Base-by-base conservation (phyloP, 805 yeast genomes). In the Cyberlindnera meyerae region DNA sequence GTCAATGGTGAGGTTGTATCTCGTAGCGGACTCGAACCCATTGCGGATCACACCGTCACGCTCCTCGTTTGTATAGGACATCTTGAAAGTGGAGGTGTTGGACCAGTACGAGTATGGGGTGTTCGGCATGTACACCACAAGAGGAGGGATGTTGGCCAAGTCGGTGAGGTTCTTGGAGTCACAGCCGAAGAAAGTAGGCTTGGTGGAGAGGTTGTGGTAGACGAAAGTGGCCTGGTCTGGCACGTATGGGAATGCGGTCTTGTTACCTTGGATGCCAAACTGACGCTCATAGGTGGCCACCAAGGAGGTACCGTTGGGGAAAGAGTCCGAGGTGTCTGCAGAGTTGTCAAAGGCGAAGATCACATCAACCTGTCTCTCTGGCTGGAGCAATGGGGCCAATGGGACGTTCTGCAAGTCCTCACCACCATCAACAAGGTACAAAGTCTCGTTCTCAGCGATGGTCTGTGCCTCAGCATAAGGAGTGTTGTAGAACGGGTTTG, bases 111-210 rank as follows among this genome's bases (percentile, higher is more conserved):
- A 65, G 59, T 73, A 79, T 18, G 85, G 82, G 39, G 78, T 59
- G 59, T 87, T 87, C 36, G 94, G 90, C 39, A 75, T 67, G 54
- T 82, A 85, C 12, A 87, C 76, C 31, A 87, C 68, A 43, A 86
- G 66, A 2, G 95, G 95, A 18, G 89, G 88, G 31, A 68, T 64
- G 21, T 68, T 65, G 33, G 66, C 54, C 42, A 80, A 63, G 15
- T 60, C 64, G 7, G 88, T 76, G 55, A 80, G 60, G 53, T 82
- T 81, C 2, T 62, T 48, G 6, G 84, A 70, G 54, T 82, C 72
- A 61, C 96, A 86, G 25, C 96, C 96, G 54, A 87, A 86, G 63
- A 87, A 87, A 1, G 82, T 69, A 36, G 95, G 95, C 42, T 63
- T 71, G n/a, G 78, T 64, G 17, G 84, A 79, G 43, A 85, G 65